Conservation (phyloP, 345 rosid genomes). For the Populus pruinosa region DNA sequence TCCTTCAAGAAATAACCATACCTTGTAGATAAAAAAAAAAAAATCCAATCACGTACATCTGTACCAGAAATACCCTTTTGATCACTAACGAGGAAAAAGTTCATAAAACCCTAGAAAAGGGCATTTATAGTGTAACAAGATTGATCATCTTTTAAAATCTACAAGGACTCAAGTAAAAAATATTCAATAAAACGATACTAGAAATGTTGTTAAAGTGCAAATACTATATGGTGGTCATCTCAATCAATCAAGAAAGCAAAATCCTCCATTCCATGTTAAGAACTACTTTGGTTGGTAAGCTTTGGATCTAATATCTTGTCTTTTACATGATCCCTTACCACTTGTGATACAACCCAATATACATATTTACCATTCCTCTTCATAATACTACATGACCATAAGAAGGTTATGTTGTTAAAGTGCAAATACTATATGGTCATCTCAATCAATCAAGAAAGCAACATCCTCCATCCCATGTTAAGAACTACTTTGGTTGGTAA, state of each 20-base stretch:
- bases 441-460: neutral
- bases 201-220: neutral
- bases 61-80: neutral
- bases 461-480: neutral
- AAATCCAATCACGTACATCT: neutral
- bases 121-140: neutral
- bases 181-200: too few relatives aligned
- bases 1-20: neutral
- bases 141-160: neutral
- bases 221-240: neutral
- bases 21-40: neutral
- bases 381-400: neutral
- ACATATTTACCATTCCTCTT: neutral
- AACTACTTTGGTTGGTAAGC: neutral
- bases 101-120: neutral
- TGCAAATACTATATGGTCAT: neutral
- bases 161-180: neutral
- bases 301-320: neutral
- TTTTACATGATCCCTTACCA: neutral
- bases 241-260: neutral
- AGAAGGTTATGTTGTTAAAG: neutral
- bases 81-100: neutral
- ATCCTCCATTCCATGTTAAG: neutral
- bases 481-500: neutral
- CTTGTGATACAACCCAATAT: neutral